Conservation (phyloP, 208 protist genomes). For the Kentomonas sorsogonicus region DNA sequence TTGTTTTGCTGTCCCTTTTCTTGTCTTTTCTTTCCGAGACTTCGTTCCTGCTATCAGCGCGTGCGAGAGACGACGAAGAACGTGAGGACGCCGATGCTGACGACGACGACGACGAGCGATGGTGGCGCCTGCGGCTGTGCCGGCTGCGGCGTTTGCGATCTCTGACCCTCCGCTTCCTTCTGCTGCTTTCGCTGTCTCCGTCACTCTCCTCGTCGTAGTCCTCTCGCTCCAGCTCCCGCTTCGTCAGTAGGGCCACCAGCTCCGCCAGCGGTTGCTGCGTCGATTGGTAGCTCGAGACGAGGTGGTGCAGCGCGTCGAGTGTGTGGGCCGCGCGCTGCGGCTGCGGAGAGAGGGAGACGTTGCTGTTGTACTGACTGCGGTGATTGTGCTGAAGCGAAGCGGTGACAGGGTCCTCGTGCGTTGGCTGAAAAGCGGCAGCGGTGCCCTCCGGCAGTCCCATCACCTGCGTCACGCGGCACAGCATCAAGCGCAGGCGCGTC, state of each 20-base stretch:
- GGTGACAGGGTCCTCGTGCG: background rate
- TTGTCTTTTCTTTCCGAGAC: too few relatives aligned
- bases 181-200: slow-evolving; percentile 6
- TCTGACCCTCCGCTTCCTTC: background rate
- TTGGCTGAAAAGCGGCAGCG: too few relatives aligned
- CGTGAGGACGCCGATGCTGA: background rate
- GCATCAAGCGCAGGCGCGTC: slow-evolving; percentile 79
- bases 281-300: too few relatives aligned
- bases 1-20: too few relatives aligned
- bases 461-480: slow-evolving; percentile 59
- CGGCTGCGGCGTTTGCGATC: background rate
- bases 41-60: background rate
- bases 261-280: too few relatives aligned
- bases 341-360: background rate
- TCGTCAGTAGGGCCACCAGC: slow-evolving; percentile 11
- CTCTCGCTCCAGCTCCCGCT: slow-evolving; percentile 18
- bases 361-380: background rate
- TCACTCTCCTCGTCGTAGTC: too few relatives aligned
- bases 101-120: background rate
- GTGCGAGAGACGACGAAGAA: background rate
- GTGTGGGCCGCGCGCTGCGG: background rate
- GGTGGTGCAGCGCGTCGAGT: too few relatives aligned
- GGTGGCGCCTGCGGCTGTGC: background rate
- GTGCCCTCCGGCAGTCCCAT: too few relatives aligned
- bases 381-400: background rate